phyloP scores from a whole-genome alignment of 2,329 filamentous ascomycete genomes.

The Tolypocladium sp. region DNA sequence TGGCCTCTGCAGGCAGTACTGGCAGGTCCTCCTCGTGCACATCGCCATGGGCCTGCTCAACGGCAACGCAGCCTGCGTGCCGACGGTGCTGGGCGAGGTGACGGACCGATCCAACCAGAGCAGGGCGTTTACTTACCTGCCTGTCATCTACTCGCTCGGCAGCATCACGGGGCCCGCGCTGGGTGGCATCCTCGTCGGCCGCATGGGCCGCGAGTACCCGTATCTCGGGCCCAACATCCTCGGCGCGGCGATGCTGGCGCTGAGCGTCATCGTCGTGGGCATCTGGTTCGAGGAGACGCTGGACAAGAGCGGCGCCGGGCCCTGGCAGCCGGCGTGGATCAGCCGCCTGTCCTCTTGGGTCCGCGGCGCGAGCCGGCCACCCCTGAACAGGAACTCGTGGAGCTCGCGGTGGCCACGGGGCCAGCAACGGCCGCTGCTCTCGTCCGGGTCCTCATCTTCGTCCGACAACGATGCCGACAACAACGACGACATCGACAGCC shows the following conservation, averaged over 20 bases:
- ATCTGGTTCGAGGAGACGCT: conserved; percentile 79
- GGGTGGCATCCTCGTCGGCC: conserved; percentile 74
- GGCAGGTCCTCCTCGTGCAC: conserved; percentile 80
- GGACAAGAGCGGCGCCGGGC: conserved; percentile 17
- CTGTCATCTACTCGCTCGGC: conserved; percentile 91
- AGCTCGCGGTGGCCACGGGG: conserved; percentile 27
- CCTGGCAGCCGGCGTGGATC: conserved; percentile 24
- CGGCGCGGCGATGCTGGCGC: conserved; percentile 59
- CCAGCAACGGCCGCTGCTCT: conserved; percentile 19
- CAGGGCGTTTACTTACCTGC: conserved; percentile 84
- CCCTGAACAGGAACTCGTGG: conserved; percentile 23
- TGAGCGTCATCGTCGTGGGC: conserved; percentile 66
- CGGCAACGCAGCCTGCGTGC: conserved; percentile 89
- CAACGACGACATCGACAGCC: conserved; percentile 9
- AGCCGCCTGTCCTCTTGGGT: conserved; percentile 19
- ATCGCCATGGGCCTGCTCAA: conserved; percentile 87
- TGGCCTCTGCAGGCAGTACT: conserved; percentile 74
- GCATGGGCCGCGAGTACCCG: conserved; percentile 55
- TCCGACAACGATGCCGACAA: conserved; percentile 15
- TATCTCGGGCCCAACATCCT: conserved; percentile 81
- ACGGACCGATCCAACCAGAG: conserved; percentile 95
- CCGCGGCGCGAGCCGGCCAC: conserved; percentile 7
- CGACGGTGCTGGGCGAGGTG: conserved; percentile 87
- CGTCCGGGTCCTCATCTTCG: conserved; percentile 12
- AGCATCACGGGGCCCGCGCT: conserved; percentile 87